Evolutionary conservation across 352 stramenopile species (phyloP).

Genomic region (Thalassiosira sp.): DNA sequence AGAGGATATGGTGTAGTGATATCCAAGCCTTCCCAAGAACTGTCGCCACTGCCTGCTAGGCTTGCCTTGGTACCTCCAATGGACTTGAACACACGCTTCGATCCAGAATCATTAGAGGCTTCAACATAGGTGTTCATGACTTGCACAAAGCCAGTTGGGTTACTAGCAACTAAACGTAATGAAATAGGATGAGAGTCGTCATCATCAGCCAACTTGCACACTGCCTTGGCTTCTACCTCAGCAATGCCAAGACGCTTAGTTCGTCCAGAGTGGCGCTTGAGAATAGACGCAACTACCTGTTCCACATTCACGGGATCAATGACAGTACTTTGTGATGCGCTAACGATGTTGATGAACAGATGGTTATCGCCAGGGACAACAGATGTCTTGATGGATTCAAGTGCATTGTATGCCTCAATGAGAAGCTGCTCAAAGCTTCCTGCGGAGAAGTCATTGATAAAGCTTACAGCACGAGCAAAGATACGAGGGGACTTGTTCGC

Average conservation of each 20-base stretch:
- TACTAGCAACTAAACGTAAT: slow-evolving; percentile 93
- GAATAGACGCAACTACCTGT: slow-evolving; percentile 89
- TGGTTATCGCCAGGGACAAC: slow-evolving; percentile 91
- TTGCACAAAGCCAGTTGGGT: slow-evolving; percentile 98
- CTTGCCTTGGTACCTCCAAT: slow-evolving; percentile 90
- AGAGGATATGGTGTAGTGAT: slow-evolving; percentile 97
- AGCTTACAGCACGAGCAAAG: slow-evolving; percentile 93
- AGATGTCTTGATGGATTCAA: slow-evolving; percentile 88
- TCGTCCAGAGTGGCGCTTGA: slow-evolving; percentile 87
- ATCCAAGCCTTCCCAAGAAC: slow-evolving; percentile 92
- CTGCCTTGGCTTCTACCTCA: slow-evolving; percentile 97
- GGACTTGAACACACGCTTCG: slow-evolving; percentile 78
- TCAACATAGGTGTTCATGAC: slow-evolving; percentile 99
- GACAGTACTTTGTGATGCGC: slow-evolving; percentile 84
- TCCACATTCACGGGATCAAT: slow-evolving; percentile 95
- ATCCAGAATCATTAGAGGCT: slow-evolving; percentile 81
- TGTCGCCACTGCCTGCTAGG: slow-evolving; percentile 86
- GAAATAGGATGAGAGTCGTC: slow-evolving; percentile 92
- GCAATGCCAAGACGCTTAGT: slow-evolving; percentile 91
- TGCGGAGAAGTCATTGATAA: slow-evolving; percentile 80
- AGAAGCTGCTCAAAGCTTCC: slow-evolving; percentile 94
- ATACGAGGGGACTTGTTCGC: slow-evolving; percentile 89
- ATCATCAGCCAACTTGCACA: slow-evolving; percentile 87
- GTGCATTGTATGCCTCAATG: slow-evolving; percentile 96
- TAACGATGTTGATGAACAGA: slow-evolving; percentile 98